Conservation (phyloP, 306 rosid genomes). For the Sicyos baderoa region DNA sequence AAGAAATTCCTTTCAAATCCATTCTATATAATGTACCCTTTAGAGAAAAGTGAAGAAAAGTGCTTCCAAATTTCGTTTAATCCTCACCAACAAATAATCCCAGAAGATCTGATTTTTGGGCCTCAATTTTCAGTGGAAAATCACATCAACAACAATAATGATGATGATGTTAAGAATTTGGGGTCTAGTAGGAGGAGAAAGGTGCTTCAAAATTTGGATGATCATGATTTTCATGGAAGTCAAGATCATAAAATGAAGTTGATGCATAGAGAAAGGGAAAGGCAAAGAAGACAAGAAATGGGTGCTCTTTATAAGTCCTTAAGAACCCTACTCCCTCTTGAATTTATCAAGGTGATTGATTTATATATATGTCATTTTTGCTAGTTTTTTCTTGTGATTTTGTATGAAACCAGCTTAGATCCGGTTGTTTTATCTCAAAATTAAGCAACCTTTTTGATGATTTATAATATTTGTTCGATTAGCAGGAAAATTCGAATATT, state of each 20-base stretch:
- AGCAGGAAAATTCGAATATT: too few species aligned
- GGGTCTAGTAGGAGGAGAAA: background rate
- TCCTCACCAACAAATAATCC: conserved; percentile 18
- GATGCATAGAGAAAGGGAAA: conserved; percentile 39
- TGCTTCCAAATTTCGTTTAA: conserved; percentile 22
- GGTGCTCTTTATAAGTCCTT: conserved; percentile 32
- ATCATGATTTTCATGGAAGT: background rate
- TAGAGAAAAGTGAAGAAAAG: conserved; percentile 29
- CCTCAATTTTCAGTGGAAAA: conserved; percentile 16
- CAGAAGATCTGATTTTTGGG: conserved; percentile 19
- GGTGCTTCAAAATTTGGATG: background rate
- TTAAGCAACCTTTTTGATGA: background rate
- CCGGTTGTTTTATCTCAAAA: background rate
- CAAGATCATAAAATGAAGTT: conserved; percentile 19
- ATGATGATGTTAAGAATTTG: background rate
- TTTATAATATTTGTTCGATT: too few species aligned
- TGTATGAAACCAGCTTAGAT: background rate
- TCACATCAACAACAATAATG: background rate
- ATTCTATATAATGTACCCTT: conserved; percentile 16
- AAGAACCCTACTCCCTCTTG: conserved; percentile 34
- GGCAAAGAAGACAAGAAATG: conserved; percentile 39
- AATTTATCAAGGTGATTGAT: conserved; percentile 24
- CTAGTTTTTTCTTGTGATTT: background rate
- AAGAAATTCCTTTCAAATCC: background rate
- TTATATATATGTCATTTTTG: background rate